Evolutionary conservation across 1,284 basidiomycete species (phyloP).

Genomic region (Ganoderma meredithae): DNA sequence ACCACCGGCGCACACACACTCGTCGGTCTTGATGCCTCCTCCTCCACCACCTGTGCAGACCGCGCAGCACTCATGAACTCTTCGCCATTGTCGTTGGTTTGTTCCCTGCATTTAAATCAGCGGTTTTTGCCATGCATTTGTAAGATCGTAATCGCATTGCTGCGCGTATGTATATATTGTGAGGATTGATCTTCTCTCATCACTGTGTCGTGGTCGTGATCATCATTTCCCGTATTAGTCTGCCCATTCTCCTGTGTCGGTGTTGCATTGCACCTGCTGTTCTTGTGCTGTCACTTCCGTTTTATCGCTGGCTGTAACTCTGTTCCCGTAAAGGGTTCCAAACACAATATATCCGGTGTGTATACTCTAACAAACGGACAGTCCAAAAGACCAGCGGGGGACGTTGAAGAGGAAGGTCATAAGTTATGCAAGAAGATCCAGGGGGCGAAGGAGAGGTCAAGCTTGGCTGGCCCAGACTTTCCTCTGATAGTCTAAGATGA

Average conservation of each 20-base stretch:
- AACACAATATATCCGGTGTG: neutral
- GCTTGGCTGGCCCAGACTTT: slow-evolving; percentile 59
- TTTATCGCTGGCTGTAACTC: neutral
- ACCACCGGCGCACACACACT: slow-evolving; percentile 13
- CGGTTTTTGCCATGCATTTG: neutral
- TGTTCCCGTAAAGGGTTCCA: slow-evolving; percentile 7
- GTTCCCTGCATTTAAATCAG: neutral
- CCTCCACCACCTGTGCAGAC: slow-evolving; percentile 20
- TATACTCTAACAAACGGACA: neutral
- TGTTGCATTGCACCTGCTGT: slow-evolving; percentile 4
- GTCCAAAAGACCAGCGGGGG: neutral
- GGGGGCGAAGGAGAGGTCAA: neutral
- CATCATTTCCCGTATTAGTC: neutral
- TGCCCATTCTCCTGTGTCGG: slow-evolving; percentile 2
- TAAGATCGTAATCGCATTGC: neutral
- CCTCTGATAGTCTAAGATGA: slow-evolving; percentile 87
- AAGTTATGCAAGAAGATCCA: slow-evolving; percentile 22
- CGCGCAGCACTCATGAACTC: slow-evolving; percentile 18
- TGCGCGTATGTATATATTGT: neutral
- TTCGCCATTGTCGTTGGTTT: neutral
- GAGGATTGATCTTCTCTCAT: neutral
- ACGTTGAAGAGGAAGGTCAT: slow-evolving; percentile 14
- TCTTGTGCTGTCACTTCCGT: neutral
- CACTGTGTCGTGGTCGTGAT: no score
- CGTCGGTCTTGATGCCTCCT: neutral